Conservation (phyloP, 225 moss, liverwort and hornwort genomes). For the Anthoceros angustus region DNA sequence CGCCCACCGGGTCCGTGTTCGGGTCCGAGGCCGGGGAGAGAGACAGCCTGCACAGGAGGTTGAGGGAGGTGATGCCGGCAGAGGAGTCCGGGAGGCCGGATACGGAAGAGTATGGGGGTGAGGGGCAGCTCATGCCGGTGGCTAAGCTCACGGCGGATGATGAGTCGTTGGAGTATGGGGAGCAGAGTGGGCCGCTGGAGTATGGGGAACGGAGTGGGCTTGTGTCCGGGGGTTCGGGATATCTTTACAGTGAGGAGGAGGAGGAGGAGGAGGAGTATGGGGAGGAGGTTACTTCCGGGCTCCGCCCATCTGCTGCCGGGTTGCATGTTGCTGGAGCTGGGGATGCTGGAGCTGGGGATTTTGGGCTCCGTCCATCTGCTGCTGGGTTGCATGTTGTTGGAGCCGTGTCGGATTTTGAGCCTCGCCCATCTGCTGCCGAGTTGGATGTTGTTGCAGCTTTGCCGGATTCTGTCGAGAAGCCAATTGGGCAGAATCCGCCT, state of each 20-base stretch:
- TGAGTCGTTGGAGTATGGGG: too few relatives aligned
- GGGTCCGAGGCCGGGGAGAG: neutral
- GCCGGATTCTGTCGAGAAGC: too few relatives aligned
- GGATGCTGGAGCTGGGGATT: neutral
- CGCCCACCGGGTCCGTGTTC: neutral
- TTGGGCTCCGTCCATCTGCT: neutral
- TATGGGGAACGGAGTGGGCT: neutral
- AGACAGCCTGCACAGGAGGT: neutral
- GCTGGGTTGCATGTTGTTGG: neutral
- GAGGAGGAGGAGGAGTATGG: neutral
- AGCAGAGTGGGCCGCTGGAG: neutral
- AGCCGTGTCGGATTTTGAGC: neutral
- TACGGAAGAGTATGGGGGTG: too few relatives aligned
- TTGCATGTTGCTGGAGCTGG: neutral
- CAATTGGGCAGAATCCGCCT: too few relatives aligned
- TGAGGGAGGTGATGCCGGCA: neutral
- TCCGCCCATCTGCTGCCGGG: neutral
- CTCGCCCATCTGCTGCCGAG: neutral
- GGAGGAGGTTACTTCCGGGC: neutral
- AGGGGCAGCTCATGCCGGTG: neutral
- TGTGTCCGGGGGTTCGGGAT: neutral
- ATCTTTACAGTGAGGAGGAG: neutral
- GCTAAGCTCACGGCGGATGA: slow-evolving; percentile 1
- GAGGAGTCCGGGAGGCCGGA: neutral
- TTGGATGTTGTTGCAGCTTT: too few relatives aligned